Base-by-base conservation (phyloP, 768 basidiomycete genomes). In the Neoboletus magnificus region DNA sequence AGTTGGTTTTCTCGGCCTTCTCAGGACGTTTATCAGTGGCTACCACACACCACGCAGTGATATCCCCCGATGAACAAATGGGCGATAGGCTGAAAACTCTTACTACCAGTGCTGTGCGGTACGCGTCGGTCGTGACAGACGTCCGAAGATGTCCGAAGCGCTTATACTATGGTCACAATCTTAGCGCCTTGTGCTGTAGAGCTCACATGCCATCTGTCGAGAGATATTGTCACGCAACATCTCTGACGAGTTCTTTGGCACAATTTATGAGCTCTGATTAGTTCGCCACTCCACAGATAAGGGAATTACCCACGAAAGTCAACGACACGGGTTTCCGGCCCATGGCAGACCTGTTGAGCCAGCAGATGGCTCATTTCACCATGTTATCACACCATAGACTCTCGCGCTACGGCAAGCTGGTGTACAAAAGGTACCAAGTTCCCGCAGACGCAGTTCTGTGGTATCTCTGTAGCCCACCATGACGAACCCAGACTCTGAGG, bases 341-440 rank as follows among this genome's bases (percentile, higher is more conserved):
- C 32, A 32, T 32, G 36, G 36, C 18, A n/a, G 8, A 37, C 9
- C 9, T 37, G 8, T 37, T n/a, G 18, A 37, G 16, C 37, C n/a
- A 10, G 27, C 3, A 3, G 27, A 3, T 10, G 30, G 22, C 13
- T 46, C 41, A 40, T 42, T 41, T 27, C 27, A 53, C 27, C 22
- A 7, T 53, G 23, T 32, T 29, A 62, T 63, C 29, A 10, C 53
- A 51, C 50, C 54, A 56, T 55, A 47, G 10, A 23, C 37, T 44
- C 52, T 40, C 20, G 42, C 54, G 20, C 11, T 41, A 5, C 41
- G 41, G 48, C 16, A 39, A 9, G 27, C 6, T 13, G 22, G 8
- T 22, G 29, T 35, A 36, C 12, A 18, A 50, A 52, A 54, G 18
- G 36, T 25, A 12, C 43, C 37, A 22, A 27, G 20, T 30, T 41